These are phyloP conservation scores for Microstroma glucosiphilum DNA, from an alignment of 1,284 basidiomycete genomes.

Conservation along the genomic window DNA sequence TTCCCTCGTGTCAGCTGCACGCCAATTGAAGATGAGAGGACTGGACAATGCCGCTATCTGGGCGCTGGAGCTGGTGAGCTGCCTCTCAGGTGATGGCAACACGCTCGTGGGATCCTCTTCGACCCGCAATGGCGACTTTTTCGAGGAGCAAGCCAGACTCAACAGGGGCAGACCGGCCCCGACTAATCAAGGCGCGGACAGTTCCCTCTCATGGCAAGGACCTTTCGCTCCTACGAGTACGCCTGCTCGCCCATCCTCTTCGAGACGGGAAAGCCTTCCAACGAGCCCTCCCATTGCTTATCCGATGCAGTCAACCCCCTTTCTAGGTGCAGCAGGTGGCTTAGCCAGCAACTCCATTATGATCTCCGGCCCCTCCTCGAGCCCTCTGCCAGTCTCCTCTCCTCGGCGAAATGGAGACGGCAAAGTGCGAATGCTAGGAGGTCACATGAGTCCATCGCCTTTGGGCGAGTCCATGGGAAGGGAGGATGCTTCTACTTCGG, in stretches of 20 bases:
- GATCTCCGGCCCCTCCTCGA: neutral
- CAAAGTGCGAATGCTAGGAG: neutral
- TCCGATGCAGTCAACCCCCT: constrained; percentile 3
- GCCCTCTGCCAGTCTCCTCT: neutral
- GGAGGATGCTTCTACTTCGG: neutral
- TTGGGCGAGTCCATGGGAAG: neutral
- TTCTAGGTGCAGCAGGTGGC: neutral
- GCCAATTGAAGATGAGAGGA: neutral
- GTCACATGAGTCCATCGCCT: neutral
- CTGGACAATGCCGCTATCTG: constrained; percentile 2
- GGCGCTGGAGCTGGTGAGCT: constrained; percentile 4
- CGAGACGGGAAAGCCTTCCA: no score
- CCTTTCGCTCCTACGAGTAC: neutral
- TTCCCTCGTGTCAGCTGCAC: neutral
- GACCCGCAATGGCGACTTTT: neutral
- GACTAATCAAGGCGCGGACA: neutral
- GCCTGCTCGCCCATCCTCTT: neutral
- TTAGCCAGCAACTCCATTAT: neutral
- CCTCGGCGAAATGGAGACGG: neutral
- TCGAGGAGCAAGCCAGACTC: neutral
- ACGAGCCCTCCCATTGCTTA: neutral
- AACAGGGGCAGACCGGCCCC: neutral
- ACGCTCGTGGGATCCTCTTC: neutral
- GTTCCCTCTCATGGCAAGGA: neutral
- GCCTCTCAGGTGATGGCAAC: neutral